Base-by-base conservation (phyloP, 2,329 filamentous ascomycete species). In the Pseudogymnoascus sp. region DNA sequence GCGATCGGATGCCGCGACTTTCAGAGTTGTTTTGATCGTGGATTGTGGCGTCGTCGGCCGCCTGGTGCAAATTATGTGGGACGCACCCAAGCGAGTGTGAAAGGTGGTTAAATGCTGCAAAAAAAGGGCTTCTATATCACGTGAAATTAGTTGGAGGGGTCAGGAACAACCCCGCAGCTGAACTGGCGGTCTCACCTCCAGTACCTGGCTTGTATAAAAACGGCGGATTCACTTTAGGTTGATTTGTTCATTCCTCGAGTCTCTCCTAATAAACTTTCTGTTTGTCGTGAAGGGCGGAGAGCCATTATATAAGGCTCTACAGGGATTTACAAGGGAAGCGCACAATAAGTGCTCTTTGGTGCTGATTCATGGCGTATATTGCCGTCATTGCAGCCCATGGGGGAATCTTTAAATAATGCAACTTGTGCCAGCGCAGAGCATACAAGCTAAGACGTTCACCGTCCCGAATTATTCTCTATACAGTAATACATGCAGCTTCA, bases 101-200 rank as follows among this genome's bases (percentile, higher is more conserved):
- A 53, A 53, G 47, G 47, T 53, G 47, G 47, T 53, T 53, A 53
- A 53, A 53, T 53, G 47, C 47, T 53, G 47, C 47, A 53, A 53
- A 53, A 53, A 53, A 53, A 53, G 47, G 47, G 47, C 47, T 53
- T 53, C 43, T 18, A 12, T 35, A 35, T 53, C 47, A 53, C 47
- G 47, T 53, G 47, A 53, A 50, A 18, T 53, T 35, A 53, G 6
- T 53, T 53, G 47, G 47, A 53, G 47, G 47, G 47, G 47, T 53
- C 47, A 53, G 47, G 47, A 35, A 53, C 47, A 53, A 53, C 47
- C 47, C 47, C 47, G 47, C 47, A 53, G 47, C 28, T 53, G 28
- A 53, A 14, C 15, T 53, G 28, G 47, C 33, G 28, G 15, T 12
- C 47, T 53, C 47, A 53, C 47, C 28, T 53, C 47, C 12, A 35